A percentile compares a stretch with the other conserved stretches of the same genome.
Evolutionary conservation across 2,329 filamentous ascomycete genomes (phyloP).

Genomic region (Lecanoromycetidae sp.): DNA sequence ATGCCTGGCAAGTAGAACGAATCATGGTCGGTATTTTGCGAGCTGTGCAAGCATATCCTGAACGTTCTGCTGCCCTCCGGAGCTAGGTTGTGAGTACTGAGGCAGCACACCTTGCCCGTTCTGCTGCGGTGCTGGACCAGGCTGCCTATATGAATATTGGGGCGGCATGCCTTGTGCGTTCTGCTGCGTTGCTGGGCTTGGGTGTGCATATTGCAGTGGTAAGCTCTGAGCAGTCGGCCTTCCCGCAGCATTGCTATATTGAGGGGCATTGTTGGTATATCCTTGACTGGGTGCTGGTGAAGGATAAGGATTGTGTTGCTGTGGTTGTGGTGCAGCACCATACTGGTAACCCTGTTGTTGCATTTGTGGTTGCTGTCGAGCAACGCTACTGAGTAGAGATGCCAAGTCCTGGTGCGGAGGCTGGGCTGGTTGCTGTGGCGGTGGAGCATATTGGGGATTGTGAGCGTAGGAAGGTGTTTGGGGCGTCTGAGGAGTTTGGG

Average conservation of each 20-base stretch:
- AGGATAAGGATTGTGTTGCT: conserved; percentile 17
- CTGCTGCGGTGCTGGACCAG: no score
- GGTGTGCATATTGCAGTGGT: conserved; percentile 7
- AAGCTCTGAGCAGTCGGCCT: conserved; percentile 8
- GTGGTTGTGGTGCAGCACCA: conserved; percentile 19
- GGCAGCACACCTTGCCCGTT: no score
- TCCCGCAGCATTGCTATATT: conserved; percentile 18
- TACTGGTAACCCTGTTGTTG: conserved; percentile 21
- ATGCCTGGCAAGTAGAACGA: not conserved
- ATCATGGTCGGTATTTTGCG: conserved; percentile 35
- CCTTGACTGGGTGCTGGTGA: conserved; percentile 15
- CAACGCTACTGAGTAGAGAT: conserved; percentile 29
- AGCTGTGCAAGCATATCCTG: conserved; percentile 39
- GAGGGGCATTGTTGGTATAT: conserved; percentile 20
- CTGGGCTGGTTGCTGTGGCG: conserved; percentile 18
- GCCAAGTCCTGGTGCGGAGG: conserved; percentile 28
- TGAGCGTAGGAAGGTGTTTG: conserved; percentile 26
- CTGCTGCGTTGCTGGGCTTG: no score
- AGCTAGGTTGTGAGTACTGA: no score
- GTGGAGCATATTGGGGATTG: conserved; percentile 25
- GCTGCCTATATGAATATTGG: no score
- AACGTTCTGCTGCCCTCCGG: conserved; percentile 28
- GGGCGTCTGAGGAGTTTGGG: conserved; percentile 30
- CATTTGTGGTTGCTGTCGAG: conserved; percentile 27
- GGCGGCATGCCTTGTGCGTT: no score